Evolutionary conservation across 2,329 filamentous ascomycete genomes (phyloP).

Genomic region (Ceratocystis smalleyi): DNA sequence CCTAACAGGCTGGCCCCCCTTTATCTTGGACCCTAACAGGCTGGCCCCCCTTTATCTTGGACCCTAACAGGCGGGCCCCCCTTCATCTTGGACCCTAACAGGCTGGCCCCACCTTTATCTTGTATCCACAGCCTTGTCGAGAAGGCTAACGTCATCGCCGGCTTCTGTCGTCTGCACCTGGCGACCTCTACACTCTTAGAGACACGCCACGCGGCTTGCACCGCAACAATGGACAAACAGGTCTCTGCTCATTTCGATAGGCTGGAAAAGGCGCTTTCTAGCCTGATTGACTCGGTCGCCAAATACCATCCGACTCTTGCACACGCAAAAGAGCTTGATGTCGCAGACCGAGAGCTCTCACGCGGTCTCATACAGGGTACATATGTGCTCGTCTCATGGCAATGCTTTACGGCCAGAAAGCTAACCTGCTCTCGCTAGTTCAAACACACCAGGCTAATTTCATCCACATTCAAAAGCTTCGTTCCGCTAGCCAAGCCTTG

Average conservation of each 20-base stretch:
- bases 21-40: background rate
- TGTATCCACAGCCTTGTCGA: background rate
- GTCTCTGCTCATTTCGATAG: slow-evolving; percentile 50
- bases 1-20: background rate
- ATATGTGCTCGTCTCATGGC: background rate
- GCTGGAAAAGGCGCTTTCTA: slow-evolving; percentile 50
- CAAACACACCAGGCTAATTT: slow-evolving; percentile 62
- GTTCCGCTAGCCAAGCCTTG: slow-evolving; percentile 45
- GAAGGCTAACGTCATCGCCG: background rate
- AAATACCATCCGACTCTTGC: slow-evolving; percentile 62
- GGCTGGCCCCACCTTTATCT: background rate
- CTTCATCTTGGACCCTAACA: background rate
- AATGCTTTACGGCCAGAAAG: background rate
- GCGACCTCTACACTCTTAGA: background rate
- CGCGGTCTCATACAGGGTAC: slow-evolving; percentile 49
- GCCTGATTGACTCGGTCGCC: slow-evolving; percentile 61
- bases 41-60: background rate
- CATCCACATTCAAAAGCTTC: slow-evolving; percentile 52
- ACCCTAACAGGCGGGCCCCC: too few species aligned
- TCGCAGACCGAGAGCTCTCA: slow-evolving; percentile 53
- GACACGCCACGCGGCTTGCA: background rate
- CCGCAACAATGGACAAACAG: slow-evolving; percentile 40
- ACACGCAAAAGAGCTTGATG: slow-evolving; percentile 52
- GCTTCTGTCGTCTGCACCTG: background rate
- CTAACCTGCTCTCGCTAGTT: slow-evolving; percentile 31